phyloP scores from a whole-genome alignment of 805 yeast species.

The Ogataea trehalophila region DNA sequence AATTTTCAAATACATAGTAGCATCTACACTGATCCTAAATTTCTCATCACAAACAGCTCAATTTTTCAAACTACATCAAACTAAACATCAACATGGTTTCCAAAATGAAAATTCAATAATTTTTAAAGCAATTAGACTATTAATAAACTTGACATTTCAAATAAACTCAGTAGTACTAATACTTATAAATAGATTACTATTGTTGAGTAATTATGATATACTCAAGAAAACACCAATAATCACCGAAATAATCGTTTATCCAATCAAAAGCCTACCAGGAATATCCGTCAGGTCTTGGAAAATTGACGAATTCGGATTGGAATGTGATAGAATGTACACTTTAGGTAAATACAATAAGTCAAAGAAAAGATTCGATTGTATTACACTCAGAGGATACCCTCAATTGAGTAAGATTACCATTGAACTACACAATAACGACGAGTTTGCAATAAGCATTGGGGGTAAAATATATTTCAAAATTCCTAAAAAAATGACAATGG shows the following conservation, averaged over 20 bases:
- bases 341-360: slow-evolving; percentile 15
- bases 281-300: slow-evolving; percentile 17
- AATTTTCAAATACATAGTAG: too few relatives aligned
- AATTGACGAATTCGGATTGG: slow-evolving; percentile 20
- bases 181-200: too few relatives aligned
- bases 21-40: too few relatives aligned
- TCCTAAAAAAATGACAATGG: slow-evolving; percentile 10
- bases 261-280: slow-evolving; percentile 24
- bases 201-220: too few relatives aligned
- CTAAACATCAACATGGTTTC: slow-evolving; percentile 12
- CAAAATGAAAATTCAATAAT: slow-evolving; percentile 1
- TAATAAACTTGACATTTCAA: not conserved
- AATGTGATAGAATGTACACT: slow-evolving; percentile 27
- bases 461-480: slow-evolving; percentile 10
- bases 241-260: slow-evolving; percentile 17
- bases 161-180: not conserved
- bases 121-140: not conserved
- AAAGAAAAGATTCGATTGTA: slow-evolving; percentile 8
- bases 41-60: too few relatives aligned
- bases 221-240: not conserved
- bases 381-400: slow-evolving; percentile 21
- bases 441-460: slow-evolving; percentile 10
- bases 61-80: slow-evolving; percentile 9
- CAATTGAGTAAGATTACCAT: slow-evolving; percentile 10
- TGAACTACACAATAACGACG: slow-evolving; percentile 4